These are phyloP conservation scores for Magnusiomyces ingens DNA, from an alignment of 1,139 yeast genomes.

Conservation along the genomic window DNA sequence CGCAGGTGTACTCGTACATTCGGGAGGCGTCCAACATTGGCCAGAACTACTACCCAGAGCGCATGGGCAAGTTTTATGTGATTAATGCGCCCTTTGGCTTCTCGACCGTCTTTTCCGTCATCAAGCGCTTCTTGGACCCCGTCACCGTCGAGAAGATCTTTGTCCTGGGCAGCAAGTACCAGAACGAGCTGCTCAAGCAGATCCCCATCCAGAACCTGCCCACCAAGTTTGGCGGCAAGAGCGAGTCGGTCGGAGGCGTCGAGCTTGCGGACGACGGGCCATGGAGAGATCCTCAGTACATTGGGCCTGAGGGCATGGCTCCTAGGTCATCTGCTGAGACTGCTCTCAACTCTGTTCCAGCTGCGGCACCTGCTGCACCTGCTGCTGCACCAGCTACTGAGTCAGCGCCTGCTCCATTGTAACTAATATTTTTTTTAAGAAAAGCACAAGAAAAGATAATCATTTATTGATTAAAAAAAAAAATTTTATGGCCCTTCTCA, in stretches of 20 bases:
- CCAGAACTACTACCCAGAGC: conserved; percentile 97
- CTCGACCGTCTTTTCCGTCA: conserved; percentile 82
- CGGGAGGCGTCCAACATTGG: conserved; percentile 91
- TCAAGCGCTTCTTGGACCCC: conserved; percentile 93
- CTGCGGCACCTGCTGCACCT: conserved; percentile 4
- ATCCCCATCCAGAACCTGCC: conserved; percentile 93
- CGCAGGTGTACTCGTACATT: conserved; percentile 80
- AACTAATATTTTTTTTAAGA: background rate
- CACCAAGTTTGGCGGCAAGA: conserved; percentile 77
- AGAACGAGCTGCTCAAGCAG: conserved; percentile 79
- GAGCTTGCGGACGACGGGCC: conserved; percentile 91
- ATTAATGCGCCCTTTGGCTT: conserved; percentile 98
- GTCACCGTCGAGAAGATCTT: conserved; percentile 96
- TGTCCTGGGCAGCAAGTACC: conserved; percentile 73
- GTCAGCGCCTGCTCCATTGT: background rate
- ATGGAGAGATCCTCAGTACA: conserved; percentile 83
- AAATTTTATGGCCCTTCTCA: background rate
- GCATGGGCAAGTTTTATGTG: conserved; percentile 96
- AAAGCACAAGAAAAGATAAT: background rate
- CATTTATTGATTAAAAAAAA: background rate
- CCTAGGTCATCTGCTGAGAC: conserved; percentile 21
- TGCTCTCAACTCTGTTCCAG: background rate
- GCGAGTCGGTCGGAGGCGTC: conserved; percentile 67
- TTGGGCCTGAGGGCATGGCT: conserved; percentile 40
- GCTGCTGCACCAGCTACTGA: conserved; percentile 9